Conservation (phyloP, 2,329 filamentous ascomycete species). For the Alternaria longipes region DNA sequence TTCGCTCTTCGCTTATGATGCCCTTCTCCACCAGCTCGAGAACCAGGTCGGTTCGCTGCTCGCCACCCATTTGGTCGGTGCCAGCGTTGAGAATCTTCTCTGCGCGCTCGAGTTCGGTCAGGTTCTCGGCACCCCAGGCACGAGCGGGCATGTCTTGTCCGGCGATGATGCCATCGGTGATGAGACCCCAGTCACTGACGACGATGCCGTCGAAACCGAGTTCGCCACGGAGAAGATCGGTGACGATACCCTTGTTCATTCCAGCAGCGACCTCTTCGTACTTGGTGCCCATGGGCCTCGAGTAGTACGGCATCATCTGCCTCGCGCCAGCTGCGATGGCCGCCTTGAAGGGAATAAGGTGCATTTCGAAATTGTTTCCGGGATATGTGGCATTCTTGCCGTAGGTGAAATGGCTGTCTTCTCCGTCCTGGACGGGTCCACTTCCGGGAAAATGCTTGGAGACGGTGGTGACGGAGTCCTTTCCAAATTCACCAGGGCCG, state of each 20-base stretch:
- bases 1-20: conserved; percentile 54
- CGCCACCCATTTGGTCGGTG: conserved; percentile 63
- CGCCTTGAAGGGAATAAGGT: conserved; percentile 61
- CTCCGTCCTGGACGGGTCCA: conserved; percentile 60
- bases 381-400: conserved; percentile 63
- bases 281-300: conserved; percentile 57
- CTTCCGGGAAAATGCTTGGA: conserved; percentile 66
- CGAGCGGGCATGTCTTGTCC: conserved; percentile 60
- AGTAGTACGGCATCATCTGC: conserved; percentile 65
- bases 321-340: conserved; percentile 60
- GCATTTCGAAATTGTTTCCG: conserved; percentile 61
- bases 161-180: conserved; percentile 56
- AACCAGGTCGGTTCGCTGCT: conserved; percentile 60
- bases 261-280: conserved; percentile 61
- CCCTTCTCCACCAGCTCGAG: conserved; percentile 57
- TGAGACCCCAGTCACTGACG: conserved; percentile 63
- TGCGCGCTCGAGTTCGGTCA: conserved; percentile 55
- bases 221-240: conserved; percentile 58
- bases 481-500: conserved; percentile 54
- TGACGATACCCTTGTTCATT: conserved; percentile 63
- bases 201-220: conserved; percentile 64
- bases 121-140: conserved; percentile 61
- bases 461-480: conserved; percentile 57
- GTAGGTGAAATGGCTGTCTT: conserved; percentile 63
- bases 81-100: conserved; percentile 60